Conservation (phyloP, 2,329 filamentous ascomycete genomes). For the Teratosphaeriaceae sp. region DNA sequence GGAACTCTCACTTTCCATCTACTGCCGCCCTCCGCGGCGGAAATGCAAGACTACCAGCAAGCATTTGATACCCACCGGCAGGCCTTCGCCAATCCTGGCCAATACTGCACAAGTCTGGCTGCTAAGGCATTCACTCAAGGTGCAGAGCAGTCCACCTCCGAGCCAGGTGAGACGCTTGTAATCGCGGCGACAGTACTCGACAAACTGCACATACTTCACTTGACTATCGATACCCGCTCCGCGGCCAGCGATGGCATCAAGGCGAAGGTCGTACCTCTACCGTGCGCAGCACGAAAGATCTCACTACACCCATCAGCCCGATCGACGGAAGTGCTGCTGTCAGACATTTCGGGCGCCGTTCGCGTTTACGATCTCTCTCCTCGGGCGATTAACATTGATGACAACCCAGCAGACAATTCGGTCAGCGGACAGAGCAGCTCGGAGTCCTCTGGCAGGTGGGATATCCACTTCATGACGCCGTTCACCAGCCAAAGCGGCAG, state of each 20-base stretch:
- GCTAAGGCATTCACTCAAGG: constrained; percentile 6
- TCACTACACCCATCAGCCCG: constrained; percentile 22
- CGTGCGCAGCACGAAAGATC: constrained; percentile 11
- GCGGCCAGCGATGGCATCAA: no score
- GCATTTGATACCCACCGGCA: no score
- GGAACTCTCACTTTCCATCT: constrained; percentile 8
- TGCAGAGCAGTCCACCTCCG: not conserved
- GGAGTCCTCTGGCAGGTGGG: constrained; percentile 20
- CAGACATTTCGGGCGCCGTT: constrained; percentile 48
- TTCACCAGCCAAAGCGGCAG: constrained; percentile 17
- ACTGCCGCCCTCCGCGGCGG: constrained; percentile 2
- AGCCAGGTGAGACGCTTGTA: no score
- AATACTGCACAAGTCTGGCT: constrained; percentile 8
- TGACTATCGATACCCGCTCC: no score
- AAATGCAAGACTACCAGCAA: no score
- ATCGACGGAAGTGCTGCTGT: constrained; percentile 42
- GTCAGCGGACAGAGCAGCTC: not conserved
- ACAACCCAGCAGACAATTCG: not conserved
- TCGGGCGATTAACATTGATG: not conserved
- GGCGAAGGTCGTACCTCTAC: no score
- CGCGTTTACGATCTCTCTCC: constrained; percentile 53
- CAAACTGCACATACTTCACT: constrained; percentile 17
- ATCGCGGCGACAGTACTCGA: constrained; percentile 12
- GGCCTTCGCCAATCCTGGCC: no score
- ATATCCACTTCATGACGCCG: constrained; percentile 22